Evolutionary conservation across 2,329 filamentous ascomycete genomes (phyloP).

Genomic region (Fusarium papillatum): DNA sequence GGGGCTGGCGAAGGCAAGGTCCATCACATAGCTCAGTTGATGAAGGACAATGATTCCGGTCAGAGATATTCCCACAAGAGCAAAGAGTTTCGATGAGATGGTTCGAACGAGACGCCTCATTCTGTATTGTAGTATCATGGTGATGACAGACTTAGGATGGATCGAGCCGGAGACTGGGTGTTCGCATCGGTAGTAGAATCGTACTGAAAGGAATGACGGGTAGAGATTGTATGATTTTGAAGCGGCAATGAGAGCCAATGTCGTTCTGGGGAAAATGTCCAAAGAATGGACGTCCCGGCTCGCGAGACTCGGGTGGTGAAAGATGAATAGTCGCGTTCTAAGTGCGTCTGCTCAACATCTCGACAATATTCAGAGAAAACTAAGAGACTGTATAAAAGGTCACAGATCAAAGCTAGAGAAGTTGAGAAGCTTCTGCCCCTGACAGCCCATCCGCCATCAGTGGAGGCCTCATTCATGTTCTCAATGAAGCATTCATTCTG

Average conservation of each 20-base stretch:
- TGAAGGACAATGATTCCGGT: neutral
- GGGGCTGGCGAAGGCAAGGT: neutral
- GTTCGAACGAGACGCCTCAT: neutral
- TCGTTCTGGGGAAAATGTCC: neutral
- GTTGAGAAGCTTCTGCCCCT: neutral
- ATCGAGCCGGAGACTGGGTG: neutral
- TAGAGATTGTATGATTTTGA: neutral
- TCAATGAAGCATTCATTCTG: neutral
- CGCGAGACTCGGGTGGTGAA: neutral
- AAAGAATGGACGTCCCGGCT: neutral
- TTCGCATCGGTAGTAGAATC: neutral
- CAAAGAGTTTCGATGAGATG: neutral
- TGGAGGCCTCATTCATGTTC: neutral
- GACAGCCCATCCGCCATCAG: neutral
- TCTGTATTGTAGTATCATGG: neutral
- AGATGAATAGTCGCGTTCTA: neutral
- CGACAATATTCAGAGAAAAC: neutral
- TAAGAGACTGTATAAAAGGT: neutral
- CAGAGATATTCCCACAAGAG: neutral
- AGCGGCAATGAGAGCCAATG: neutral
- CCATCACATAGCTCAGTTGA: neutral
- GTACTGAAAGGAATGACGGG: neutral
- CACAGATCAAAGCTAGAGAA: neutral
- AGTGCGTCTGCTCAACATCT: neutral
- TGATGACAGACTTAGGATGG: neutral